Evolutionary conservation across 495 filamentous ascomycete species (phyloP), one percentile per base, ranked within the genome.

Genomic region (Pseudevernia furfuracea): DNA sequence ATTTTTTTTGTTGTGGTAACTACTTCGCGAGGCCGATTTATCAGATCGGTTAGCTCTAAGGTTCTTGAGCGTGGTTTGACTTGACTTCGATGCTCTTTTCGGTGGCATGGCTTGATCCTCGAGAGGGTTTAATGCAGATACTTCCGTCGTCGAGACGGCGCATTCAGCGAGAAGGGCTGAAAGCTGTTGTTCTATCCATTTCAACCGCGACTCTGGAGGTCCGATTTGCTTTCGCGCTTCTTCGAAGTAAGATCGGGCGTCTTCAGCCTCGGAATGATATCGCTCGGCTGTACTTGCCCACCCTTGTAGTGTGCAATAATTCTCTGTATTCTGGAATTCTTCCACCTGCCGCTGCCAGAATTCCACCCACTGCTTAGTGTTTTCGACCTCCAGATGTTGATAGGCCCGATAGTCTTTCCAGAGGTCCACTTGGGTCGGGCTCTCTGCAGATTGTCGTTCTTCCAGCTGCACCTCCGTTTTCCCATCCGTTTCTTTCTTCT

Each of bases 181-280:
- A 60, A 60, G 58, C 36, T 60, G 34, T 60, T 60, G 6, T 39
- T 60, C 41, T 60, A 41, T 34, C 41, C 34, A 60, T 39, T 60
- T 34, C 58, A 60, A 60, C 34, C 28, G 30, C 21, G 41, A 38
- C 58, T 60, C 58, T 60, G 32, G 15, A 60, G 58, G 32, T 30
- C n/a, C n/a, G 41, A 60, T 34, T 60, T 60, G 19, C 58, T 60
- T 60, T 41, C 58, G 41, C n/a, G 58, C 41, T 30, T 60, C 58
- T 37, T 60, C 58, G 37, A 19, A 3, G 41, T 60, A 28, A 11
- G 34, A n/a, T 41, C 41, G 8, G 32, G 41, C 41, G 4, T 21
- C 23, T 11, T 60, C 32, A n/a, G 36, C 58, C 12, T 10, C n/a
- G 41, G 49, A 53, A 57, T 59, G 53, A 34, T 34, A 34, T 34